phyloP scores from a whole-genome alignment of 2,329 filamentous ascomycete species.

The Byssochlamys sp. region DNA sequence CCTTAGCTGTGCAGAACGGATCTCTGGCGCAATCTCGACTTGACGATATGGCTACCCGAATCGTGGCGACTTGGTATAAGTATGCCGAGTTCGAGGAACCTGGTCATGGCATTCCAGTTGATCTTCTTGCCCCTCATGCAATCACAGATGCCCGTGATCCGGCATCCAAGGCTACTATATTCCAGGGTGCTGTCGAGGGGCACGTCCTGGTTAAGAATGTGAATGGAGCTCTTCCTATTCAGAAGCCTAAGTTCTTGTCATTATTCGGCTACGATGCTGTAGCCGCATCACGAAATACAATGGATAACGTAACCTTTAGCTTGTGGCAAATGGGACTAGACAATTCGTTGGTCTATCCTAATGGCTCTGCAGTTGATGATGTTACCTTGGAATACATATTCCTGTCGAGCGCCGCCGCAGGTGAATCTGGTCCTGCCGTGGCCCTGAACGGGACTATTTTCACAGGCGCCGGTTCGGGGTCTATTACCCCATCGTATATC shows the following conservation, averaged over 20 bases:
- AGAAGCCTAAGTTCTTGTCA: conserved; percentile 42
- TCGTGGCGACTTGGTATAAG: conserved; percentile 2
- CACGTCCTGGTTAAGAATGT: conserved; percentile 57
- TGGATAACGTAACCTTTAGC: conserved; percentile 20
- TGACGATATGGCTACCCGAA: conserved; percentile 50
- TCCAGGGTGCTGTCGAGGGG: conserved; percentile 39
- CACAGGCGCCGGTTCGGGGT: conserved; percentile 42
- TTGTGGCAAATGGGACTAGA: conserved; percentile 13
- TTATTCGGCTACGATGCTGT: conserved; percentile 53
- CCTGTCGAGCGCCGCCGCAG: not conserved
- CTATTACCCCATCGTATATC: conserved; percentile 39
- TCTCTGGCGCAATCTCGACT: conserved; percentile 47
- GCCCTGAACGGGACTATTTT: conserved; percentile 42
- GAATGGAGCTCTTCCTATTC: conserved; percentile 47
- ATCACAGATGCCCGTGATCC: conserved; percentile 11
- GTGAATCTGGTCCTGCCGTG: conserved; percentile 43
- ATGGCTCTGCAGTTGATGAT: not conserved
- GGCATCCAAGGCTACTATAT: not conserved
- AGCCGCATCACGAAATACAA: conserved; percentile 25
- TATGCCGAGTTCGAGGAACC: conserved; percentile 3
- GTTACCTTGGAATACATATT: not conserved
- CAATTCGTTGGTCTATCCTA: not conserved
- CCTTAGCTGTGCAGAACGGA: conserved; percentile 51
- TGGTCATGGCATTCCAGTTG: not conserved
- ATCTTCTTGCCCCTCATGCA: not conserved